Evolutionary conservation across 345 rosid species (phyloP).

Genomic region (Acer negundo): DNA sequence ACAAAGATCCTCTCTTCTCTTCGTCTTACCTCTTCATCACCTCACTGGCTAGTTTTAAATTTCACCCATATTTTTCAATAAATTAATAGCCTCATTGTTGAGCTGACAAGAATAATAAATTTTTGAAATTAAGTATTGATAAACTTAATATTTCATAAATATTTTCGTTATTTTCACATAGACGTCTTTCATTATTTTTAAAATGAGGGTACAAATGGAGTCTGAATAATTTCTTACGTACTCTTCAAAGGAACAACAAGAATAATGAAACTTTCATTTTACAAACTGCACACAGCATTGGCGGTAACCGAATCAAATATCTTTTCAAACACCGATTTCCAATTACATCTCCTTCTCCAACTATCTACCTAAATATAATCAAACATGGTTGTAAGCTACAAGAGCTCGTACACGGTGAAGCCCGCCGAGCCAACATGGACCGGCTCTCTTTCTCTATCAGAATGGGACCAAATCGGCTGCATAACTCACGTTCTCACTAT

Average conservation of each 20-base stretch:
- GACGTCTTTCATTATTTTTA: neutral
- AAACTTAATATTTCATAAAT: no score
- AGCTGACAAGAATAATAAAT: no score
- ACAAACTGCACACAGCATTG: slow-evolving; percentile 6
- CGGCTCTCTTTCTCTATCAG: slow-evolving; percentile 44
- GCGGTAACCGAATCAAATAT: neutral
- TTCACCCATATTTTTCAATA: no score
- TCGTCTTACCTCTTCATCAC: no score
- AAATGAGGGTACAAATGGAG: neutral
- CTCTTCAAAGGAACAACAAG: neutral
- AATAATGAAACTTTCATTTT: neutral
- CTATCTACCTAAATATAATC: neutral
- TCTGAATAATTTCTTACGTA: slow-evolving; percentile 3
- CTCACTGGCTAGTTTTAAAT: no score
- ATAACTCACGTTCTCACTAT: slow-evolving; percentile 62
- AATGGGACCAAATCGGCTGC: slow-evolving; percentile 56
- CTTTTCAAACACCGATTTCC: neutral
- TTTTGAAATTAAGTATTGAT: no score
- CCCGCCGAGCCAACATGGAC: slow-evolving; percentile 47
- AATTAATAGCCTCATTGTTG: no score
- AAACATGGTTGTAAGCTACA: slow-evolving; percentile 24
- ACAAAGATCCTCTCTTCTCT: no score
- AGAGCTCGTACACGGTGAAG: slow-evolving; percentile 29
- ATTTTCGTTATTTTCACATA: no score
- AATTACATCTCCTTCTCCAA: neutral